Evolutionary conservation across 371 early-diverging fungal genomes (phyloP), one percentile per base, ranked within the genome.

Genomic region (Thermomucor indicae-seudaticae): DNA sequence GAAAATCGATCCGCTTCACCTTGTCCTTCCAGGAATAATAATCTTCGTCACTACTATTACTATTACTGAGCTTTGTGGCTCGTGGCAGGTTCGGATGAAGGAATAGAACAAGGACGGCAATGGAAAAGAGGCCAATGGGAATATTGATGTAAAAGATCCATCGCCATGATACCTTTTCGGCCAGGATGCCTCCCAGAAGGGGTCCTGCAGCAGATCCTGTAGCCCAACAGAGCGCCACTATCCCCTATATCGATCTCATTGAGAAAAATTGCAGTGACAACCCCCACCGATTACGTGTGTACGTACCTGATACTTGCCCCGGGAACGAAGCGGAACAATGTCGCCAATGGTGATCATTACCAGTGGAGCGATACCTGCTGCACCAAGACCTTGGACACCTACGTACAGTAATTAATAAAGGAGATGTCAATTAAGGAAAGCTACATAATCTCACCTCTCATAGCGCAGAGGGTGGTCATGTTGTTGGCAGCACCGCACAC

Each of bases 321-420:
- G 70, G 12, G 85, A 77, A 3, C 68, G 57, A 8, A 79, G 38
- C 14, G 72, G 49, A 19, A 81, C 79, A 43, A 86, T 55, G 32
- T 88, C 89, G 5, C 79, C 60, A 49, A 86, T 75, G 27, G 83
- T 81, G 55, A 84, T 77, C 49, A 79, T 65, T 24, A 67, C 63
- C 22, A 82, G 54, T 3, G 78, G 64, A 22, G 78, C 62, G 47
- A 85, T 72, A 3, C 86, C 86, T n/a, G 80, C 82, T 12, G 76
- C 84, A 31, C 85, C 83, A 29, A 69, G 45, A 8, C 64, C 81
- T 54, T 25, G 64, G 5, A 77, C 35, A 19, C 78, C 78, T 23
- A 66, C 59, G n/a, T n/a, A n/a, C 31, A 55, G 53, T 25, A 57
- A 4, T 24, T 22, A 7, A 37, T 60, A 43, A 77, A 62, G 35